phyloP scores from a whole-genome alignment of 768 basidiomycete species.

The Tulasnella sp. region DNA sequence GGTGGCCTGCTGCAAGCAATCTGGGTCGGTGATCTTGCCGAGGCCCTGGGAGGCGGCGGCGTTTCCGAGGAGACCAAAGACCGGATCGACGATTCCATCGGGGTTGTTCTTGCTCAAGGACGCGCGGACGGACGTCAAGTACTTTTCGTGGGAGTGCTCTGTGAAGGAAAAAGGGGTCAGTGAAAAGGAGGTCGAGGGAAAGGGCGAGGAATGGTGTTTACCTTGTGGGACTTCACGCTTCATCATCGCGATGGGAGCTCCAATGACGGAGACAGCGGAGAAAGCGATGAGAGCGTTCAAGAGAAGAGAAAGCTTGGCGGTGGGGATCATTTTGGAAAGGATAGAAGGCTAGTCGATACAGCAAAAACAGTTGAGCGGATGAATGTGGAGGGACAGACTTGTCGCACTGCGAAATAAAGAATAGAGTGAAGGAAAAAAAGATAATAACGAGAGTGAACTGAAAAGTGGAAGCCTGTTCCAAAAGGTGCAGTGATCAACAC shows the following conservation, averaged over 20 bases:
- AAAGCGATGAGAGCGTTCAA: slow-evolving; percentile 39
- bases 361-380: neutral
- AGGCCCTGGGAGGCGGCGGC: slow-evolving; percentile 56
- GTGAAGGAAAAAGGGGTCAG: slow-evolving; percentile 18
- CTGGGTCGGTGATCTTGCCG: slow-evolving; percentile 55
- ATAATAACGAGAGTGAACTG: slow-evolving; percentile 18
- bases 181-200: neutral
- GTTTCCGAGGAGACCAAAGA: slow-evolving; percentile 59
- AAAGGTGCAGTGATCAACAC: slow-evolving; percentile 10
- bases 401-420: slow-evolving; percentile 9
- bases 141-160: slow-evolving; percentile 65
- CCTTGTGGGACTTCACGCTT: slow-evolving; percentile 65
- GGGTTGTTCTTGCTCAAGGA: slow-evolving; percentile 57
- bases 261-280: slow-evolving; percentile 35
- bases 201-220: slow-evolving; percentile 35
- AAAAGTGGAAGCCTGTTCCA: slow-evolving; percentile 27
- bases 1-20: slow-evolving; percentile 55
- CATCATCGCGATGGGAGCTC: slow-evolving; percentile 46
- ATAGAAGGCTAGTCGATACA: neutral
- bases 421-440: slow-evolving; percentile 1
- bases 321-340: slow-evolving; percentile 38
- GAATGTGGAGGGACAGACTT: neutral
- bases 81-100: slow-evolving; percentile 54
- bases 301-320: slow-evolving; percentile 40
- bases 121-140: slow-evolving; percentile 51